Evolutionary conservation across 352 stramenopile species (phyloP), one percentile per base, ranked within the genome.

Genomic region (Phytopythium montanum): DNA sequence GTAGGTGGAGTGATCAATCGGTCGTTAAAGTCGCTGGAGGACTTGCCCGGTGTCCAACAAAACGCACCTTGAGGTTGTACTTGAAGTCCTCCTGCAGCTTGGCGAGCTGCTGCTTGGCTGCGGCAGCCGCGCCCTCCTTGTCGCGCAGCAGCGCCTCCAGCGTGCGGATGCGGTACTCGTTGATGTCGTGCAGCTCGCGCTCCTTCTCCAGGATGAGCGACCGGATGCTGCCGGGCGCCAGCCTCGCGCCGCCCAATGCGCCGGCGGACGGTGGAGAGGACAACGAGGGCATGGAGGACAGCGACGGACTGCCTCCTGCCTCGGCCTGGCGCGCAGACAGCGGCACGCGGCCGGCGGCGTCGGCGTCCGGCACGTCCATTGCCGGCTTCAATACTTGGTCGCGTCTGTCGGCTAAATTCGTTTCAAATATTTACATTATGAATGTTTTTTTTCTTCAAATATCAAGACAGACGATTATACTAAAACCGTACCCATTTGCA

Each of bases 31-130:
- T 19, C 5, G 28, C n/a, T 16, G 1, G n/a, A n/a, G n/a, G n/a
- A n/a, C n/a, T n/a, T n/a, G n/a, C n/a, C n/a, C n/a, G n/a, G n/a
- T n/a, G 36, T 21, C 18, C 36, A 6, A 3, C 13, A 21, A 21
- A 5, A 21, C 42, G n/a, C 42, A 54, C 46, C 74, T 94, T 94
- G 45, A 97, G 71, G 62, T 97, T 97, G 75, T 97, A 97, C 65
- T 95, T 91, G 79, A 97, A 97, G 67, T 97, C 90, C 55, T 97
- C 88, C 61, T 95, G 88, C 28, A 97, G 68, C 61, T 96, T 96
- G 60, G 55, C 70, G 19, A 96, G 84, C 66, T 88, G 84, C 56
- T 87, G 71, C 66, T 88, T 92, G 64, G 85, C 83, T 12, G 67
- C 62, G 8, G 64, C 68, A 25, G 63, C 68, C 1, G 73, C 68